Conservation (phyloP, 257 asterid genomes). For the Craterostigma plantagineum region DNA sequence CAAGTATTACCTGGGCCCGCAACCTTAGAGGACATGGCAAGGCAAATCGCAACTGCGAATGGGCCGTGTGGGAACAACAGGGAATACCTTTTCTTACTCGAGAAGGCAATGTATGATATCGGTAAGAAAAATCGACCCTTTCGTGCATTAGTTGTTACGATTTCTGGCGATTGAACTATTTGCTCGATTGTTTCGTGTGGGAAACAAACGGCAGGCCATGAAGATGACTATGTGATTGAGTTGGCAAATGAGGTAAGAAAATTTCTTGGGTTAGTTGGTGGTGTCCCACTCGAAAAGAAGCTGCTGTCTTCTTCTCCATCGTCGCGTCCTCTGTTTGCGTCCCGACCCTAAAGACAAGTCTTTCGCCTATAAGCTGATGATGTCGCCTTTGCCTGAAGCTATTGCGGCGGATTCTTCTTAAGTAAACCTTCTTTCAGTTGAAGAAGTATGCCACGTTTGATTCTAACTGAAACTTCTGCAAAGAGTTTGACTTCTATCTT, state of each 20-base stretch:
- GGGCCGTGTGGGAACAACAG: conserved; percentile 90
- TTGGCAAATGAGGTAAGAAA: conserved; percentile 4
- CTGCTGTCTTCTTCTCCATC: neutral
- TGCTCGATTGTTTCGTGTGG: too few species aligned
- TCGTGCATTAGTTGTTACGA: too few species aligned
- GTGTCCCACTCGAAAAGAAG: neutral
- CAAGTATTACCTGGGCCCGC: conserved; percentile 84
- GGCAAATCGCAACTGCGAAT: conserved; percentile 75
- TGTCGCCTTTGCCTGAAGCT: conserved; percentile 27
- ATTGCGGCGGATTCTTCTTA: conserved; percentile 30
- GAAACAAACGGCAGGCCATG: conserved; percentile 1
- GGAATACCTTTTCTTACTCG: conserved; percentile 70
- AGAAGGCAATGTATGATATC: conserved; percentile 67
- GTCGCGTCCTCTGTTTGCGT: conserved; percentile 12
- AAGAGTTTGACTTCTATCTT: too few species aligned
- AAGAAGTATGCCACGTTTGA: too few species aligned
- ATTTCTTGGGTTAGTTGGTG: conserved; percentile 4
- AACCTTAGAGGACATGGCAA: conserved; percentile 70
- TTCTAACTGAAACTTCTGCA: too few species aligned
- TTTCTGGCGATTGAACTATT: too few species aligned
- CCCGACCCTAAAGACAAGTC: conserved; percentile 15
- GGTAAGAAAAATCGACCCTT: conserved; percentile 15
- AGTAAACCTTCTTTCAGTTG: too few species aligned
- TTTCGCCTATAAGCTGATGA: conserved; percentile 32
- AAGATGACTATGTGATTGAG: neutral